Conservation (phyloP, 345 rosid genomes). For the Euphorbia pulcherrima region DNA sequence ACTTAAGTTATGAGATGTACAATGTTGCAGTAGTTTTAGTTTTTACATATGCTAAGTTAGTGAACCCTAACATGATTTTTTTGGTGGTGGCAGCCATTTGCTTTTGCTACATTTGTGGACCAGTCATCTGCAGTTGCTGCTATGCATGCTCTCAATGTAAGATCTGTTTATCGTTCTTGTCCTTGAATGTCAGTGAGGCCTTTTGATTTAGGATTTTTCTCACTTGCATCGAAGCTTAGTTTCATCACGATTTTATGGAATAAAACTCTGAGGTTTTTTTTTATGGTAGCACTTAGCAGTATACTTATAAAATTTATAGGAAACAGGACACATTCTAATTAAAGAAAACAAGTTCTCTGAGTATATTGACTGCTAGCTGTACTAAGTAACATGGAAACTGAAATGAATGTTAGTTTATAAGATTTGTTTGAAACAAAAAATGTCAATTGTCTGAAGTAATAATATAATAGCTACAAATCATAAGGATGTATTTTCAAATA, state of each 20-base stretch:
- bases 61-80: conserved; percentile 15
- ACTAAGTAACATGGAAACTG: not conserved
- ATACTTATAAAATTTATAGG: too few relatives aligned
- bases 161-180: conserved; percentile 14
- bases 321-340: not conserved
- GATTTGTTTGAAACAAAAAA: too few relatives aligned
- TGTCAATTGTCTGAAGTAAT: too few relatives aligned
- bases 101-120: conserved; percentile 73
- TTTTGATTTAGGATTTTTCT: not conserved
- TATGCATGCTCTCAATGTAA: conserved; percentile 76
- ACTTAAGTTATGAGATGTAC: not conserved
- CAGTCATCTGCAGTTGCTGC: conserved; percentile 71
- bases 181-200: not conserved
- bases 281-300: too few relatives aligned
- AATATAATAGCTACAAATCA: too few relatives aligned
- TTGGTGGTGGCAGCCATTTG: conserved; percentile 58
- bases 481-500: too few relatives aligned
- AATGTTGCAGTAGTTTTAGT: not conserved
- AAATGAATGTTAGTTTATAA: too few relatives aligned
- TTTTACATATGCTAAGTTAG: not conserved
- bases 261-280: not conserved
- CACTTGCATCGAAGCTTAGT: not conserved
- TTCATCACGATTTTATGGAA: not conserved
- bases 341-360: not conserved
- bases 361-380: not conserved